Evolutionary conservation across 2,329 filamentous ascomycete species (phyloP).

Genomic region (Bipolaris oryzae): DNA sequence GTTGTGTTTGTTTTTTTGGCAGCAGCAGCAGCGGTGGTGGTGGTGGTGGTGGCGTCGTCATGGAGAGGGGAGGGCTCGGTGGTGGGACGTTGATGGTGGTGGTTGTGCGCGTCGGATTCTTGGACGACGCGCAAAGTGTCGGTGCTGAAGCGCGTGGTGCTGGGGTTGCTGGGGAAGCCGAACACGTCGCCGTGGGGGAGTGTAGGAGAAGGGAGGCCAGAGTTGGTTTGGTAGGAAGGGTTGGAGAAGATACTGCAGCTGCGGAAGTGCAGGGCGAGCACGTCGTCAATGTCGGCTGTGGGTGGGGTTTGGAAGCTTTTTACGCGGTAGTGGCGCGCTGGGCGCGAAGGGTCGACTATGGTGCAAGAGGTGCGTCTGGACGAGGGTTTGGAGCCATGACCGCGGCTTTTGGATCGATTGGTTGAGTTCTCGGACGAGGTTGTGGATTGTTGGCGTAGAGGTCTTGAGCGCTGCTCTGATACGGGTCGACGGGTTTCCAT

Average conservation of each 20-base stretch:
- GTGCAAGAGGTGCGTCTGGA: conserved; percentile 45
- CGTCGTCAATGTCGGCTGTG: conserved; percentile 45
- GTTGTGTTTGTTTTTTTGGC: conserved; percentile 32
- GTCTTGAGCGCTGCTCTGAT: conserved; percentile 36
- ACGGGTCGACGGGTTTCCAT: conserved; percentile 27
- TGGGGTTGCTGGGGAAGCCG: conserved; percentile 11
- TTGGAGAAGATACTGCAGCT: conserved; percentile 46
- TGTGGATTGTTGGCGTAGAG: conserved; percentile 34
- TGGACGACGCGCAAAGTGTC: conserved; percentile 22
- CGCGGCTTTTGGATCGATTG: conserved; percentile 34
- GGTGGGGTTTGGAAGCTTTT: conserved; percentile 40
- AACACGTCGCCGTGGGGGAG: conserved; percentile 26
- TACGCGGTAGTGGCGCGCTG: conserved; percentile 44
- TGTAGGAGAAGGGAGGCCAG: conserved; percentile 28
- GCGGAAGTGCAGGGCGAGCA: conserved; percentile 49
- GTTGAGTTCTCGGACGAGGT: conserved; percentile 39
- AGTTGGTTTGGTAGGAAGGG: conserved; percentile 35
- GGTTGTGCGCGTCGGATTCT: conserved; percentile 18
- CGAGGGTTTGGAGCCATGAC: conserved; percentile 42
- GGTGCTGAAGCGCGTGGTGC: conserved; percentile 24
- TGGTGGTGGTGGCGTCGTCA: conserved; percentile 6
- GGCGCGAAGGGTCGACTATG: conserved; percentile 42
- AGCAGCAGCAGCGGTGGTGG: neutral
- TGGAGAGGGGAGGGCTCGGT: too few relatives aligned
- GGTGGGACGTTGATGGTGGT: conserved; percentile 6